Percentiles rank a stretch among this genome's conserved stretches.
phyloP scores from a whole-genome alignment of 1,284 basidiomycete genomes.

The Wolfiporia cocos region DNA sequence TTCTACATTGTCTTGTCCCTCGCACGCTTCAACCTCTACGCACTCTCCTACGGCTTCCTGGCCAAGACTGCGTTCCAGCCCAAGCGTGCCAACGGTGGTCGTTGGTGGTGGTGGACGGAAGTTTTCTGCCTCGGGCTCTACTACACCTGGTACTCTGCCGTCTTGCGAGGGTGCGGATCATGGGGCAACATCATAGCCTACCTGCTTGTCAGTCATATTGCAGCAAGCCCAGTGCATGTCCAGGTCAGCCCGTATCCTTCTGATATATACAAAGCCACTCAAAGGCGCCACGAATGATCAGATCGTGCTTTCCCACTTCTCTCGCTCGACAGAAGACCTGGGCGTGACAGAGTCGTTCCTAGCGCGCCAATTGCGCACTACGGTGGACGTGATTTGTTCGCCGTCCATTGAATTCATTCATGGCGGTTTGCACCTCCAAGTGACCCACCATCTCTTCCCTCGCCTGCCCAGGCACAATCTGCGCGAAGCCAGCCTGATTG shows the following conservation, averaged over 20 bases:
- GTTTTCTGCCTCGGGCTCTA: slow-evolving; percentile 64
- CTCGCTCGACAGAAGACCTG: slow-evolving; percentile 90
- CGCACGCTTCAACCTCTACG: slow-evolving; percentile 95
- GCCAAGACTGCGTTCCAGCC: slow-evolving; percentile 57
- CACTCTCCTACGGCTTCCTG: slow-evolving; percentile 80
- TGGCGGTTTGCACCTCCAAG: slow-evolving; percentile 92
- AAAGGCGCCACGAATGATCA: too few species aligned
- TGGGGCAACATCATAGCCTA: slow-evolving; percentile 65
- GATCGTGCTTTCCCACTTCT: slow-evolving; percentile 98
- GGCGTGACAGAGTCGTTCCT: slow-evolving; percentile 91
- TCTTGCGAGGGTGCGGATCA: slow-evolving; percentile 62
- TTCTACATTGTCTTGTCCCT: slow-evolving; percentile 93
- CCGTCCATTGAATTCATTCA: slow-evolving; percentile 84
- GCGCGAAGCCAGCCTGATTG: slow-evolving; percentile 71
- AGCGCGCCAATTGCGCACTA: slow-evolving; percentile 91
- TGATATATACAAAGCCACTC: too few species aligned
- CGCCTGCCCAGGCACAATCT: slow-evolving; percentile 94
- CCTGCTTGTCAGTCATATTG: slow-evolving; percentile 73
- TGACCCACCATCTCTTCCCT: slow-evolving; percentile 96
- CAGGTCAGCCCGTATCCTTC: slow-evolving; percentile 68
- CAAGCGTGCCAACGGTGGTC: slow-evolving; percentile 50
- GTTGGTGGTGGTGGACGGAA: slow-evolving; percentile 73
- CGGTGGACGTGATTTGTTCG: slow-evolving; percentile 91
- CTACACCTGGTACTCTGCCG: slow-evolving; percentile 74
- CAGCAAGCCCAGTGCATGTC: slow-evolving; percentile 81